Percentiles rank a stretch among this genome's conserved stretches.
Evolutionary conservation across 2,329 filamentous ascomycete species (phyloP).

Genomic region (Tolypocladium endophyticum): DNA sequence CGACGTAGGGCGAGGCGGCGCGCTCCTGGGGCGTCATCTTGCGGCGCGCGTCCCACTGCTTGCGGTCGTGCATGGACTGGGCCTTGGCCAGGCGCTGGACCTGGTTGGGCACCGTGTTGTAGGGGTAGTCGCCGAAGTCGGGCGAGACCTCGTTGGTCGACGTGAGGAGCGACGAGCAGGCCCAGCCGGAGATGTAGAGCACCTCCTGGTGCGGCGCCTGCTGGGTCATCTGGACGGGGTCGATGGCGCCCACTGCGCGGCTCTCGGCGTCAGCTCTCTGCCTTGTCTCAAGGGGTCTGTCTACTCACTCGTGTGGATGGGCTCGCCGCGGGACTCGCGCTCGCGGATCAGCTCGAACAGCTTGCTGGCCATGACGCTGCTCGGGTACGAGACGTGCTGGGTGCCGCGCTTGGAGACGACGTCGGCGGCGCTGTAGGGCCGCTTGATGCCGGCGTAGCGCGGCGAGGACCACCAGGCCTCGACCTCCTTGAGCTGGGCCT

Average conservation of each 20-base stretch:
- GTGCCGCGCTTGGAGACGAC: constrained; percentile 89
- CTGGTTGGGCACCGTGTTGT: constrained; percentile 97
- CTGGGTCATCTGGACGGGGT: constrained; percentile 99
- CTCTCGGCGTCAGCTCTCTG: neutral
- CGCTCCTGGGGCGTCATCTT: constrained; percentile 68
- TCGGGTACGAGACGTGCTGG: constrained; percentile 78
- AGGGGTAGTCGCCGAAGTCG: constrained; percentile 97
- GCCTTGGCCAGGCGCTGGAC: constrained; percentile 94
- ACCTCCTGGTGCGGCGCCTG: constrained; percentile 94
- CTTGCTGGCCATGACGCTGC: constrained; percentile 90
- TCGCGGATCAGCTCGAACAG: constrained; percentile 82
- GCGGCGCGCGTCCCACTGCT: constrained; percentile 79
- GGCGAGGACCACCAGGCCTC: constrained; percentile 84
- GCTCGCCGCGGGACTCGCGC: constrained; percentile 66
- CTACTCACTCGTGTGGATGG: constrained; percentile 80
- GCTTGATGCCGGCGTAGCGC: constrained; percentile 79
- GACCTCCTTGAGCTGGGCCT: constrained; percentile 74
- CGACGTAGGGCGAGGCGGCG: constrained; percentile 67
- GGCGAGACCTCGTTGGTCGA: constrained; percentile 95
- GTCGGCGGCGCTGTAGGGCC: constrained; percentile 82
- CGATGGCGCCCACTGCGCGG: constrained; percentile 78
- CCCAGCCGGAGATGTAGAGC: constrained; percentile 94
- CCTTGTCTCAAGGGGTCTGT: too few species aligned
- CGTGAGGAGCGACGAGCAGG: constrained; percentile 86
- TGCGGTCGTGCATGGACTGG: constrained; percentile 92